These are phyloP conservation scores for Calonectria honghensis DNA, from an alignment of 2,329 filamentous ascomycete genomes.

Conservation along the genomic window DNA sequence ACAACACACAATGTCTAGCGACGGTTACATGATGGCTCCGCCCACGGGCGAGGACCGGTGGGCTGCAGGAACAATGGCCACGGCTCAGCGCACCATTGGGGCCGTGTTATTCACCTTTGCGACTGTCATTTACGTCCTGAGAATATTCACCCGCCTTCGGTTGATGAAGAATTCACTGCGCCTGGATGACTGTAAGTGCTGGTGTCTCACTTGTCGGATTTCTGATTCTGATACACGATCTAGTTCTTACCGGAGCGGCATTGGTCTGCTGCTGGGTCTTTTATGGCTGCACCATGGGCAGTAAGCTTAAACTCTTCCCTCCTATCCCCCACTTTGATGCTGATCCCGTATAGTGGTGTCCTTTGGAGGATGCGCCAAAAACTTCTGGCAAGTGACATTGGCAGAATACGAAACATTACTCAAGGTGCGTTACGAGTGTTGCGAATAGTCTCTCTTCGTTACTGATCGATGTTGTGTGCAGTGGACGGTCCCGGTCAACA, in stretches of 20 bases:
- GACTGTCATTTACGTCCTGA: constrained; percentile 9
- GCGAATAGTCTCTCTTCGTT: neutral
- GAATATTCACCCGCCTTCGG: constrained; percentile 15
- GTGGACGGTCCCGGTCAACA: constrained; percentile 53
- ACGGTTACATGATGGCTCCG: constrained; percentile 49
- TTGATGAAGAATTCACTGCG: constrained; percentile 10
- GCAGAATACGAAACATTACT: constrained; percentile 11
- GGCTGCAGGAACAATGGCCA: constrained; percentile 41
- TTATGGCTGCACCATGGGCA: constrained; percentile 52
- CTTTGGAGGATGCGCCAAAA: constrained; percentile 6
- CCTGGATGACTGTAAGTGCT: neutral
- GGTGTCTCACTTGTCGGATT: neutral
- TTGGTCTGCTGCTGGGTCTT: constrained; percentile 49
- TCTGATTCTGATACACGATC: neutral
- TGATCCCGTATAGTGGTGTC: constrained; percentile 7
- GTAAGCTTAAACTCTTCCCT: constrained; percentile 17
- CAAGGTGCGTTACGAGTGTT: neutral
- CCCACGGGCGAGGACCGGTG: constrained; percentile 45
- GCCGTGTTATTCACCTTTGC: neutral
- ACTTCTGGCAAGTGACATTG: constrained; percentile 19
- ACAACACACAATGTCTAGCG: constrained; percentile 37
- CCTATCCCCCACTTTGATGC: neutral
- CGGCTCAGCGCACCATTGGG: constrained; percentile 26
- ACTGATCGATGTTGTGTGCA: constrained; percentile 10
- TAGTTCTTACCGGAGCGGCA: constrained; percentile 47